A percentile compares a stretch with the other conserved stretches of the same genome.
These are phyloP conservation scores for Clavispora fructus DNA, from an alignment of 805 yeast genomes.

Conservation along the genomic window DNA sequence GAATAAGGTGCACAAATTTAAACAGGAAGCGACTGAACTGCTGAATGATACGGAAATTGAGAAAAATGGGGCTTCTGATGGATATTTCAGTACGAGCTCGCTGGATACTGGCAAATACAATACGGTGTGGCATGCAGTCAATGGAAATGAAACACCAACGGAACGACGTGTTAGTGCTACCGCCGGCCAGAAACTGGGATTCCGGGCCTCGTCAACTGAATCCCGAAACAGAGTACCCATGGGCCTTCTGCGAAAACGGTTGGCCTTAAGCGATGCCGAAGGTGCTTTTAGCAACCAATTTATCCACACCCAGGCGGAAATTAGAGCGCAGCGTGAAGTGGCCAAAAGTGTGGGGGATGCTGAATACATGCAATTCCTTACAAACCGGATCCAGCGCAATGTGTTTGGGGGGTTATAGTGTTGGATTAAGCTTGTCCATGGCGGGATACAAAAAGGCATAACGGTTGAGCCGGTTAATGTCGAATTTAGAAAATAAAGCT, in stretches of 20 bases:
- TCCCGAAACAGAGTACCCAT: not conserved
- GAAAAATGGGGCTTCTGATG: no score
- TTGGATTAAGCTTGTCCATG: no score
- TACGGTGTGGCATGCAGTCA: conserved; percentile 1
- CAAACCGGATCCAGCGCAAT: conserved; percentile 5
- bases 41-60: conserved; percentile 3
- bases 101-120: conserved; percentile 6
- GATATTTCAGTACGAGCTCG: no score
- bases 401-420: conserved; percentile 8
- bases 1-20: no score
- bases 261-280: conserved; percentile 6
- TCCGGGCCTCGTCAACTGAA: conserved; percentile 2
- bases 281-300: conserved; percentile 7
- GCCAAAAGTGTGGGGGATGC: conserved; percentile 9
- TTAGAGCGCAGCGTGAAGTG: conserved; percentile 6
- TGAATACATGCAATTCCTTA: conserved; percentile 7
- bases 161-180: not conserved
- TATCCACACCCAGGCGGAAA: conserved; percentile 9
- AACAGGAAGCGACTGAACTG: not conserved
- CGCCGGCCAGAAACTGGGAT: conserved; percentile 5
- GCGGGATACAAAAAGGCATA: no score
- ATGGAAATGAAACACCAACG: not conserved
- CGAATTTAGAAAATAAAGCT: no score
- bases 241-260: conserved; percentile 5
- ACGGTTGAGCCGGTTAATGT: no score